Evolutionary conservation across 2,329 filamentous ascomycete species (phyloP), one percentile per base, ranked within the genome.

Genomic region (Ophiostoma pallidulum): DNA sequence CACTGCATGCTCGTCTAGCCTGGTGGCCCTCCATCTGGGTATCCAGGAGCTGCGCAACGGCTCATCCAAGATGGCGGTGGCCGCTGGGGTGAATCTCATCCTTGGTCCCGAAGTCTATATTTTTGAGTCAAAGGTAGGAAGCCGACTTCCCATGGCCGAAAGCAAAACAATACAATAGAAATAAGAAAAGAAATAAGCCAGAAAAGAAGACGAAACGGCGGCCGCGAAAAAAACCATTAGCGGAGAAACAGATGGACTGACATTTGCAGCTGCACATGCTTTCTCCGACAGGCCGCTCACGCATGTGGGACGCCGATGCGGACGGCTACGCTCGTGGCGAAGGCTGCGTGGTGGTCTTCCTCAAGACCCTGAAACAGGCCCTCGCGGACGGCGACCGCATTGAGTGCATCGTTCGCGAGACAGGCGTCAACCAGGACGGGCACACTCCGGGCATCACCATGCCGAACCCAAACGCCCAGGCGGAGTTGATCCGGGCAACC

Each of bases 311-410:
- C 50, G 57, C 60, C 3, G 56, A 56, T 4, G 77, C 73, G 0
- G 66, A 77, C 49, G 78, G 78, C 0, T 81, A 80, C 53, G 74
- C 68, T 0, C 67, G 76, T n/a, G 77, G 75, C 13, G 77, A 80
- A 54, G 77, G 76, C 3, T 58, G 72, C 12, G 71, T 65, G 0
- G 65, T 69, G 8, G 37, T 80, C 3, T 58, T 78, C 4, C 56
- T 80, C 16, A 80, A 80, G 58, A 66, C 65, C 0, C 59, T 71
- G 20, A 68, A 66, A 28, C 66, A 65, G 32, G 78, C 78, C 1
- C 50, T 80, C 8, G 61, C 61, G 4, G 74, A 76, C 41, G 71
- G 72, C 4, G 68, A 71, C 45, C 42, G 50, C 1, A 72, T 76
- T 35, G 59, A 68, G 29, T 67, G 64, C 18, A 57, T 76, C 40